A percentile compares a stretch with the other conserved stretches of the same genome.
These are phyloP conservation scores for Diaporthe sp. DNA, from an alignment of 2,329 filamentous ascomycete species.

Conservation along the genomic window DNA sequence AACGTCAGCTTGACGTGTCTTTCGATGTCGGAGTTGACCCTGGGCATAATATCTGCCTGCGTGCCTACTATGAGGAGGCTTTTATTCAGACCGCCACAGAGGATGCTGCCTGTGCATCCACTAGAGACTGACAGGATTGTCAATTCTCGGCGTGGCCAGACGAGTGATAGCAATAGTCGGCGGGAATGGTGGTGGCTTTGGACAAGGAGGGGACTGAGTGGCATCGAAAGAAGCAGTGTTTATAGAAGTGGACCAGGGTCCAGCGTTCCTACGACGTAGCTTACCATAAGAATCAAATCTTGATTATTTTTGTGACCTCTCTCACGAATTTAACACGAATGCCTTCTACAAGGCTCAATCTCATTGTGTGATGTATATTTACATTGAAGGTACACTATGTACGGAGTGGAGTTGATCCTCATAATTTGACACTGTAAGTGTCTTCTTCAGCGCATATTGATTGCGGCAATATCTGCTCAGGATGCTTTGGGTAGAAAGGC, in stretches of 20 bases:
- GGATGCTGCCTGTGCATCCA: neutral
- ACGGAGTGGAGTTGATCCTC: no score
- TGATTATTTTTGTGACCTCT: no score
- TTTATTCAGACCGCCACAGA: neutral
- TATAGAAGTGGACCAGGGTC: neutral
- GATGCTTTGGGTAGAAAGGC: no score
- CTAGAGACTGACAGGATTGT: neutral
- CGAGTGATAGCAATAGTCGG: neutral
- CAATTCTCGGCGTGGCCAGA: neutral
- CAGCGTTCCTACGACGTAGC: neutral
- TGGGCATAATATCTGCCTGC: constrained; percentile 18
- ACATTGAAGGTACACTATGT: no score
- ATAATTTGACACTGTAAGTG: no score
- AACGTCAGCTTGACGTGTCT: neutral
- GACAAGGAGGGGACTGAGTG: constrained; percentile 5
- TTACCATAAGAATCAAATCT: neutral
- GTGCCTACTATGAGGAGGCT: constrained; percentile 14
- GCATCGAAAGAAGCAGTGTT: neutral
- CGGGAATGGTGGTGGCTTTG: constrained; percentile 23
- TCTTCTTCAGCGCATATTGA: no score
- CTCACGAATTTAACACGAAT: no score
- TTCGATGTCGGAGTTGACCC: constrained; percentile 9
- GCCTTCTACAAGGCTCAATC: no score
- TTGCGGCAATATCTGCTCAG: no score
- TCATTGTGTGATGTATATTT: no score